Percentiles rank a stretch among this genome's conserved stretches.
Conservation (phyloP, 2,329 filamentous ascomycete genomes). For the Blastomyces percursus region DNA sequence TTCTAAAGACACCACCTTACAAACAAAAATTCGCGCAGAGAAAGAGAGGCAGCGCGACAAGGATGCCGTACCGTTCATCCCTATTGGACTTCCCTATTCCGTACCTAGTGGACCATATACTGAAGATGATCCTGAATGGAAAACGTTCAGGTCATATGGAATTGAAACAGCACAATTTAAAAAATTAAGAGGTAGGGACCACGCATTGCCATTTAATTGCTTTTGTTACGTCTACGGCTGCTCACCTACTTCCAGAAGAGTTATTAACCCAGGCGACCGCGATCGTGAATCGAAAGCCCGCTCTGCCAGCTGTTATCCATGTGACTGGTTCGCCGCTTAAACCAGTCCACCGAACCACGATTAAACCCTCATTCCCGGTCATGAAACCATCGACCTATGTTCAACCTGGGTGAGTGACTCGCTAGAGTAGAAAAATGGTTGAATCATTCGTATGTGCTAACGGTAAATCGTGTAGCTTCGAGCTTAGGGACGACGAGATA, state of each 20-base stretch:
- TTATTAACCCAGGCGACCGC: background rate
- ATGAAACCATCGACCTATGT: conserved; percentile 7
- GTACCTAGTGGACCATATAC: conserved; percentile 6
- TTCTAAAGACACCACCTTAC: background rate
- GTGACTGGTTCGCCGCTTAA: conserved; percentile 2
- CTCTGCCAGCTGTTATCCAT: background rate
- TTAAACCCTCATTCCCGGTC: conserved; percentile 7
- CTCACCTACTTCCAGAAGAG: background rate
- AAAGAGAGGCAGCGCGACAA: conserved; percentile 4
- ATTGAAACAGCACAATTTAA: background rate
- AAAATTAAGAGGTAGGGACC: background rate
- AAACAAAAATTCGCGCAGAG: background rate
- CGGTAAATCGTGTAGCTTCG: conserved; percentile 4
- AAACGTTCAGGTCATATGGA: conserved; percentile 4
- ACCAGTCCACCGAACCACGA: background rate
- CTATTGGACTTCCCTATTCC: conserved; percentile 9
- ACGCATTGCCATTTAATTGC: background rate
- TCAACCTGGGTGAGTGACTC: conserved; percentile 11
- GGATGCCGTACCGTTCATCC: conserved; percentile 10
- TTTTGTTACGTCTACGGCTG: background rate
- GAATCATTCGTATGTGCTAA: background rate
- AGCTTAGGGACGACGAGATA: conserved; percentile 8
- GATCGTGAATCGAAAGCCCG: background rate
- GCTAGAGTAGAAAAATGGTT: background rate
- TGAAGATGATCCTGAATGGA: conserved; percentile 10